Percentiles rank a stretch among this genome's conserved stretches.
Conservation (phyloP, 2,329 filamentous ascomycete genomes). For the Fusarium lateritium region DNA sequence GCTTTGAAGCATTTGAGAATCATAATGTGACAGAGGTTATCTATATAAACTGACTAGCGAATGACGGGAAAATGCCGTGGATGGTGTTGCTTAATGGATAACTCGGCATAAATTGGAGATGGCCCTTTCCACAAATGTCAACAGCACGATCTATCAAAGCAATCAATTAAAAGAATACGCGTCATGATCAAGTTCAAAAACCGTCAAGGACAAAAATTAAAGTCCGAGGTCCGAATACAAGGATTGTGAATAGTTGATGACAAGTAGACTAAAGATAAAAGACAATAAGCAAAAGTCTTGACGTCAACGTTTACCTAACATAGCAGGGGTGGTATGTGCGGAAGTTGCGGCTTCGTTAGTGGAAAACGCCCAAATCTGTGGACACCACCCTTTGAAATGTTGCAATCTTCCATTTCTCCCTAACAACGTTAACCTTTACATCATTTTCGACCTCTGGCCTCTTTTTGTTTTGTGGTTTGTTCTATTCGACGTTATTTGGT, state of each 20-base stretch:
- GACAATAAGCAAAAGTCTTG: conserved; percentile 31
- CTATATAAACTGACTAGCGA: conserved; percentile 1
- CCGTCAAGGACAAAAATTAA: conserved; percentile 7
- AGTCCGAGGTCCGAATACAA: conserved; percentile 7
- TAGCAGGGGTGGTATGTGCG: conserved; percentile 18
- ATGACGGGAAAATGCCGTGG: background rate
- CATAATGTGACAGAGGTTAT: background rate
- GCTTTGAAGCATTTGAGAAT: background rate
- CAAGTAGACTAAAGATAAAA: conserved; percentile 25
- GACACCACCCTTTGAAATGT: background rate
- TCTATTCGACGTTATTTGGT: background rate
- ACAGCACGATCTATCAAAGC: background rate
- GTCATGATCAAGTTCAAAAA: conserved; percentile 2
- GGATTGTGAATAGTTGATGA: conserved; percentile 20
- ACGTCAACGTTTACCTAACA: conserved; percentile 41
- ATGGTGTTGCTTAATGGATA: conserved; percentile 4
- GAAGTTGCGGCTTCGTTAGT: conserved; percentile 14
- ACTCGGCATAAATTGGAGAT: conserved; percentile 20
- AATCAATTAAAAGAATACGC: background rate
- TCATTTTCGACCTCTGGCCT: background rate
- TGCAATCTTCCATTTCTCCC: conserved; percentile 2
- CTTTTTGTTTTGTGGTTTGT: background rate
- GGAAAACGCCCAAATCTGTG: conserved; percentile 7
- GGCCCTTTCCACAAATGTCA: background rate
- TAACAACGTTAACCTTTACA: background rate